A percentile compares a stretch with the other conserved stretches of the same genome.
Evolutionary conservation across 2,329 filamentous ascomycete genomes (phyloP).

Genomic region (Pyricularia pennisetigena): DNA sequence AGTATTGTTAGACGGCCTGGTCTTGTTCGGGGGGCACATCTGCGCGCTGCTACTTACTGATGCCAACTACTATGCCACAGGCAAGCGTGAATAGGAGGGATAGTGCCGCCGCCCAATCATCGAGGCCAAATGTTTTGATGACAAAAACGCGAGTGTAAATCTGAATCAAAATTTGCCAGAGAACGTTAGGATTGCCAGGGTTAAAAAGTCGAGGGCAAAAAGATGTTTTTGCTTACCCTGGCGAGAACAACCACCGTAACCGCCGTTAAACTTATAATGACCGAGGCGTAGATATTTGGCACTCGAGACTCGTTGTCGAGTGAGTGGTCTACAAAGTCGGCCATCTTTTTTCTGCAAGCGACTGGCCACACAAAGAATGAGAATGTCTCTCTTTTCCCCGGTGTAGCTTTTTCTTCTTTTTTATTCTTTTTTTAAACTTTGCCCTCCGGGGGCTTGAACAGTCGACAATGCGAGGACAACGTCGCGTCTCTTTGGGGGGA

Average conservation of each 20-base stretch:
- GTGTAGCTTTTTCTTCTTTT: no score
- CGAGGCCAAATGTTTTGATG: not conserved
- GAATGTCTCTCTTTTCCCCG: not conserved
- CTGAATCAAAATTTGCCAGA: not conserved
- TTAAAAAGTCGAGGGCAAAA: no score
- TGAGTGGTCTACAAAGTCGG: not conserved
- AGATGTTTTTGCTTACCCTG: not conserved
- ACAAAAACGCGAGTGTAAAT: not conserved
- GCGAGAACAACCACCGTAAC: not conserved
- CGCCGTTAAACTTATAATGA: not conserved
- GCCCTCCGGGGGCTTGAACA: not conserved
- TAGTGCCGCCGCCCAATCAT: not conserved
- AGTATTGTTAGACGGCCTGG: not conserved
- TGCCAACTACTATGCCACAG: not conserved
- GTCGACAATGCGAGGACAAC: no score
- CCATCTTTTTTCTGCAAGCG: not conserved
- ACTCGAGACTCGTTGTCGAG: not conserved
- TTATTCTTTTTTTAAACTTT: not conserved
- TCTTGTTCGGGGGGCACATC: not conserved
- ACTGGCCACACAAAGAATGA: not conserved
- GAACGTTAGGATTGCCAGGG: not conserved
- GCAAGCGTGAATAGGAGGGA: not conserved
- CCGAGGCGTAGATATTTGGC: not conserved
- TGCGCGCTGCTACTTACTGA: not conserved
- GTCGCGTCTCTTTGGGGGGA: not conserved